These are phyloP conservation scores for Penicillium sp. DNA, from an alignment of 2,329 filamentous ascomycete genomes.

Conservation along the genomic window DNA sequence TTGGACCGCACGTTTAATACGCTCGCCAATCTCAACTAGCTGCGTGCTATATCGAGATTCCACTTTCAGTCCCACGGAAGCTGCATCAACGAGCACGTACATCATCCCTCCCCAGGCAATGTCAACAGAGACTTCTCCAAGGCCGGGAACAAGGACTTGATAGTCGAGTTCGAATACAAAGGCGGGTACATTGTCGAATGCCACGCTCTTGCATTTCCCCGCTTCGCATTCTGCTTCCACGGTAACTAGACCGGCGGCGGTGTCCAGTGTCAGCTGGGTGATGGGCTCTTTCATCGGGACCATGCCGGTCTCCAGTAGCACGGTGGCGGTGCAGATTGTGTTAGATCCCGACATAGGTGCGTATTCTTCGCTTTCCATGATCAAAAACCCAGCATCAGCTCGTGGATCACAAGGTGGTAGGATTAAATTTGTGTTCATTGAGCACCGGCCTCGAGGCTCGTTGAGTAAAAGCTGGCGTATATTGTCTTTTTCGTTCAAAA, in stretches of 20 bases:
- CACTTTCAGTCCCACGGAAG: conserved; percentile 37
- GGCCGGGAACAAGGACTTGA: conserved; percentile 40
- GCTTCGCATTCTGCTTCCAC: conserved; percentile 43
- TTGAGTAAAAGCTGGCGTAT: conserved; percentile 46
- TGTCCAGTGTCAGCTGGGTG: conserved; percentile 44
- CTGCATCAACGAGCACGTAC: conserved; percentile 44
- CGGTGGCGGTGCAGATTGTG: conserved; percentile 45
- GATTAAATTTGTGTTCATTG: conserved; percentile 43
- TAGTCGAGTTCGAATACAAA: conserved; percentile 45
- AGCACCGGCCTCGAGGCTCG: conserved; percentile 46
- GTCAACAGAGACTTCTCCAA: conserved; percentile 43
- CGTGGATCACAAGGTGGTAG: conserved; percentile 45
- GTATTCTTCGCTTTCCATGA: conserved; percentile 49
- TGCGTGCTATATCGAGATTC: conserved; percentile 31
- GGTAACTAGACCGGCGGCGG: conserved; percentile 44
- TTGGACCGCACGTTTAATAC: conserved; percentile 43
- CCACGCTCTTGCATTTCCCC: conserved; percentile 46
- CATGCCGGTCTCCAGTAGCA: conserved; percentile 50
- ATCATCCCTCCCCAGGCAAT: conserved; percentile 50
- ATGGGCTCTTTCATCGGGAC: conserved; percentile 46
- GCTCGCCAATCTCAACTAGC: conserved; percentile 44
- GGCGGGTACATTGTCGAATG: conserved; percentile 47
- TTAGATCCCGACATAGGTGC: conserved; percentile 48
- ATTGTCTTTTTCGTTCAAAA: conserved; percentile 41
- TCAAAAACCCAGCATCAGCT: conserved; percentile 48